These are phyloP conservation scores for Myriosclerotinia curreyana DNA, from an alignment of 2,329 filamentous ascomycete species.

Conservation along the genomic window DNA sequence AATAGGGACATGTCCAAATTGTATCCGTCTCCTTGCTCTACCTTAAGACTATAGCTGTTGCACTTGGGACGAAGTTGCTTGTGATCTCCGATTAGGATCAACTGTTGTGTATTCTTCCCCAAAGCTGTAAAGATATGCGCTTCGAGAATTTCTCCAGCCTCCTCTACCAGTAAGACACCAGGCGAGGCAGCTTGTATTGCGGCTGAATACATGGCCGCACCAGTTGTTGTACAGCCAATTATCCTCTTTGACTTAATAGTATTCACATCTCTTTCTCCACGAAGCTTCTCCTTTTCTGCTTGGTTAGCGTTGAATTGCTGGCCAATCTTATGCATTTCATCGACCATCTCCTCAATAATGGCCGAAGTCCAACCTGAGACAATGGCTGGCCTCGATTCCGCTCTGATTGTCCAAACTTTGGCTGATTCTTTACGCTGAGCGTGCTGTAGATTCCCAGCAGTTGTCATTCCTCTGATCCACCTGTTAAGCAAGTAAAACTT, in stretches of 20 bases:
- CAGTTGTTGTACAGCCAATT: constrained; percentile 70
- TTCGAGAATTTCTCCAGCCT: constrained; percentile 72
- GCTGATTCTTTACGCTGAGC: constrained; percentile 34
- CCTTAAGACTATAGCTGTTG: constrained; percentile 53
- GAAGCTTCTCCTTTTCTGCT: constrained; percentile 44
- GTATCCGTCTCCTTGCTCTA: constrained; percentile 63
- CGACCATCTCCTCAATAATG: constrained; percentile 51
- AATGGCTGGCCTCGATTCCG: constrained; percentile 40
- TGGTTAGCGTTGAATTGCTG: constrained; percentile 46
- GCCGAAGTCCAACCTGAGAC: constrained; percentile 45
- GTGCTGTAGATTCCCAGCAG: constrained; percentile 46
- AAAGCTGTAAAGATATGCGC: constrained; percentile 63
- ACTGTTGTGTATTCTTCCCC: constrained; percentile 53
- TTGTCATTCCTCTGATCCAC: constrained; percentile 49
- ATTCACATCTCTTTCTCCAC: constrained; percentile 43
- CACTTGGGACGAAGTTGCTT: constrained; percentile 68
- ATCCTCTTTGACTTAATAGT: constrained; percentile 55
- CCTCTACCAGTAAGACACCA: constrained; percentile 61
- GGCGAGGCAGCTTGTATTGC: constrained; percentile 54
- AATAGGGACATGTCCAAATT: constrained; percentile 68
- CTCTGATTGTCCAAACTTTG: constrained; percentile 53
- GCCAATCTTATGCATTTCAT: constrained; percentile 42
- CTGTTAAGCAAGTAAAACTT: constrained; percentile 50
- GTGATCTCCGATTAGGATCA: constrained; percentile 71
- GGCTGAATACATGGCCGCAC: constrained; percentile 58